Percentiles rank a stretch among this genome's conserved stretches.
These are phyloP conservation scores for Tricholoma sp. DNA, from an alignment of 768 basidiomycete genomes.

Conservation along the genomic window DNA sequence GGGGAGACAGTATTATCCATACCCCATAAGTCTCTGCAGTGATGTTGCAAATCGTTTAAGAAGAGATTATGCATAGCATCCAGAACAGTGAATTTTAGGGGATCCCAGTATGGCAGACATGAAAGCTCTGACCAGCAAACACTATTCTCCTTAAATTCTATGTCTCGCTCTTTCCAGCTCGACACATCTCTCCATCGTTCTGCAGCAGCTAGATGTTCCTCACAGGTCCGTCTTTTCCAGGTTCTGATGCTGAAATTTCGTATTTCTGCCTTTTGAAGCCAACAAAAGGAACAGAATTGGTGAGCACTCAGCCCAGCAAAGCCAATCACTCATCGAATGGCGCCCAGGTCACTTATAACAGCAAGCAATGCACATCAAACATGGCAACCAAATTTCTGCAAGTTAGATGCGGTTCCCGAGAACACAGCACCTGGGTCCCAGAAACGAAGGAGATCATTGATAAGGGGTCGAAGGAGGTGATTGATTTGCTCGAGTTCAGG, in stretches of 20 bases:
- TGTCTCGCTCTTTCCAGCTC: not conserved
- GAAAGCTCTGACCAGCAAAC: slow-evolving; percentile 25
- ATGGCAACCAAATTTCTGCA: not conserved
- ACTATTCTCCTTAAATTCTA: slow-evolving; percentile 3
- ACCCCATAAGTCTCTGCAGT: not conserved
- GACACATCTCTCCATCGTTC: not conserved
- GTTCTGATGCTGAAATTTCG: not conserved
- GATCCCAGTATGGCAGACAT: slow-evolving; percentile 23
- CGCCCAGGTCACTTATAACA: not conserved
- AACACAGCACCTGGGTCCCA: not conserved
- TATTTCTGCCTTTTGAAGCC: not conserved
- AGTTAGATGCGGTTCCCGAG: slow-evolving; percentile 2
- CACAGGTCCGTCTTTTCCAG: not conserved
- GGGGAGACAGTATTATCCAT: not conserved
- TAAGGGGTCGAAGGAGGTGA: slow-evolving; percentile 17
- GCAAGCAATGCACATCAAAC: too few species aligned
- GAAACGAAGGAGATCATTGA: slow-evolving; percentile 8
- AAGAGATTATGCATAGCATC: slow-evolving; percentile 25
- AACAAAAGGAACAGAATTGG: not conserved
- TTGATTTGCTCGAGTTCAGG: slow-evolving; percentile 18
- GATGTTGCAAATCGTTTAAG: slow-evolving; percentile 1
- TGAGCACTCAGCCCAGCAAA: not conserved
- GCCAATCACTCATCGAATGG: not conserved
- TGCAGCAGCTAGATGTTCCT: not conserved
- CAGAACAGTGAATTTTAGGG: slow-evolving; percentile 12